Evolutionary conservation across 2,329 filamentous ascomycete species (phyloP).

Genomic region (Penicillium hesseltinei): DNA sequence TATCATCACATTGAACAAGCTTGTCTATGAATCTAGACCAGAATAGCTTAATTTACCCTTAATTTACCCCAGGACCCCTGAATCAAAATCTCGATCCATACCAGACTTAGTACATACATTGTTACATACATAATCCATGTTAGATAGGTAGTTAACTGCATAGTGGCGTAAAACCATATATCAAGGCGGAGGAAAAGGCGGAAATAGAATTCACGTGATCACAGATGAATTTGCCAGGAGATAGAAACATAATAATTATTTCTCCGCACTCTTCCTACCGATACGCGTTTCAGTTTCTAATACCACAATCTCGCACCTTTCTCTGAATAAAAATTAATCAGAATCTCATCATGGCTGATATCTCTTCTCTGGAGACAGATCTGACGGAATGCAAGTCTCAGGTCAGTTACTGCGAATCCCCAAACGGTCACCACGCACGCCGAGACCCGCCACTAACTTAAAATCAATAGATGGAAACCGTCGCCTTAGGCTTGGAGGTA

Average conservation of each 20-base stretch:
- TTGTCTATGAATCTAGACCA: background rate
- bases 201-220: background rate
- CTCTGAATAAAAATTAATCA: background rate
- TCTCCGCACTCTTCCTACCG: background rate
- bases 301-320: background rate
- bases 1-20: no score
- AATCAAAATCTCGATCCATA: background rate
- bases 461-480: conserved; percentile 67
- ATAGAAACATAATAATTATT: background rate
- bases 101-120: background rate
- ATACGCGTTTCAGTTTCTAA: background rate
- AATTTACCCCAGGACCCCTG: background rate
- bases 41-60: background rate
- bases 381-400: conserved; percentile 61
- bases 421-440: background rate
- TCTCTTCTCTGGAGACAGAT: conserved; percentile 48
- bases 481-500: conserved; percentile 71
- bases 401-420: conserved; percentile 34
- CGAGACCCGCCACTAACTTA: conserved; percentile 9
- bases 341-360: conserved; percentile 39
- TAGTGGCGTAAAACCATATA: background rate
- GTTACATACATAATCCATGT: background rate
- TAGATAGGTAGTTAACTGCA: background rate
- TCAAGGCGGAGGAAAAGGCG: background rate
- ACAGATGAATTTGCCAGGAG: background rate